phyloP scores from a whole-genome alignment of 306 rosid species.

The Inga laurina region DNA sequence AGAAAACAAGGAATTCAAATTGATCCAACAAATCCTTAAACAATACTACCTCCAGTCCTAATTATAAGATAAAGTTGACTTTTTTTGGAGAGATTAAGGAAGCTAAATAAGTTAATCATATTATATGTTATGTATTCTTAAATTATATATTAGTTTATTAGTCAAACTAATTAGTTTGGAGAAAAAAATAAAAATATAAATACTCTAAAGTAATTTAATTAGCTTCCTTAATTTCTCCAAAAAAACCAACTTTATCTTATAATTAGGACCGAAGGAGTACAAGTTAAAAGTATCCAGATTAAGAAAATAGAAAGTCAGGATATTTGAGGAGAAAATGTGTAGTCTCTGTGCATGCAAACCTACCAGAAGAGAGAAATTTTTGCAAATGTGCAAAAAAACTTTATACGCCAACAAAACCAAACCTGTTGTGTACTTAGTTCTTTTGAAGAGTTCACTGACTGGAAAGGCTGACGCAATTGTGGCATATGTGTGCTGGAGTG shows the following conservation, averaged over 20 bases:
- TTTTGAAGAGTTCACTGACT: constrained; percentile 42
- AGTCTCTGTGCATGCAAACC: constrained; percentile 16
- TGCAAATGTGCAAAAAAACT: constrained; percentile 6
- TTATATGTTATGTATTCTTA: too few relatives aligned
- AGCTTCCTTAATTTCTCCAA: too few relatives aligned
- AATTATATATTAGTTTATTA: too few relatives aligned
- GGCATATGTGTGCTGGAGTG: constrained; percentile 40
- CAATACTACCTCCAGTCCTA: background rate
- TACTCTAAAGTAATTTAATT: too few relatives aligned
- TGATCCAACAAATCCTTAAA: background rate
- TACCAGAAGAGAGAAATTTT: constrained; percentile 4
- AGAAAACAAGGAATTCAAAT: background rate
- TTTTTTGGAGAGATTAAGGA: too few relatives aligned
- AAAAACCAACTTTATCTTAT: too few relatives aligned
- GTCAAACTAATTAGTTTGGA: too few relatives aligned
- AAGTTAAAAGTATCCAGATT: background rate
- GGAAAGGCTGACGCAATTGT: constrained; percentile 52
- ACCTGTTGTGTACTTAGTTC: constrained; percentile 73
- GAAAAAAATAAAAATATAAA: too few relatives aligned
- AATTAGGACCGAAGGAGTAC: too few relatives aligned
- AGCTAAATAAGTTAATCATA: too few relatives aligned
- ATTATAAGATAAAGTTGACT: too few relatives aligned
- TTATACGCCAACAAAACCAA: constrained; percentile 9
- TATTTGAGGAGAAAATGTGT: constrained; percentile 23
- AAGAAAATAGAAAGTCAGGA: background rate